Evolutionary conservation across 345 rosid genomes (phyloP), one percentile per base, ranked within the genome.

Genomic region (Hibiscus syriacus): DNA sequence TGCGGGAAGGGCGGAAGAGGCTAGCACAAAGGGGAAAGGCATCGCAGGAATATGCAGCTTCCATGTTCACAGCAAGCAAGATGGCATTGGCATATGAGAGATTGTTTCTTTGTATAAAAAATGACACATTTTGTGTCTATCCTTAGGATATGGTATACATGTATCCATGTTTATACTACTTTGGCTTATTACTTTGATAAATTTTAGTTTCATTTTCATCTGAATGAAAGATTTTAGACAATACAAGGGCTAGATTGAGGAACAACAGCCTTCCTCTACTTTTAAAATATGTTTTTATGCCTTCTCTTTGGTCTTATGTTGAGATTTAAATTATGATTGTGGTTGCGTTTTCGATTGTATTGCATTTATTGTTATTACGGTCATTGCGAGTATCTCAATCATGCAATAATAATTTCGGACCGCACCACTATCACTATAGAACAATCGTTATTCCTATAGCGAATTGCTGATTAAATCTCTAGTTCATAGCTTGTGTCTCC

Each of bases 1-100:
- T 80, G 52, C 70, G 39, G 16, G 97, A 90, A 77, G 97, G 99
- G 1, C 75, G 83, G 0, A 72, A 52, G 56, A 85, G 92, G 71
- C 46, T 94, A 34, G 87, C 90, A 1, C 71, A 79, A 75, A 90
- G 96, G 76, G 97, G 99, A 10, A 79, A 80, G 69, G 91, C 92
- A 0, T 85, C 89, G 41, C 64, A 77, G 57, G 73, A 78, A 14
- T 94, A 90, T 69, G 99, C 97, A 14, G 73, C 76, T 39, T 78
- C 89, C 58, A 89, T 89, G 98, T 90, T 93, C 56, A 80, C 90
- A 3, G 97, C 97, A 2, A 72, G 64, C n/a, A 93, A 93, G 78
- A 93, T 93, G 98, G 91, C 97, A 26, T 68, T 87, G 69, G 98
- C 97, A 2, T 90, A 89, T 50, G n/a, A n/a, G n/a, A n/a, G n/a